A percentile compares a stretch with the other conserved stretches of the same genome.
Evolutionary conservation across 139 green algal genomes (phyloP).

Genomic region (Ostreobium quekettii): DNA sequence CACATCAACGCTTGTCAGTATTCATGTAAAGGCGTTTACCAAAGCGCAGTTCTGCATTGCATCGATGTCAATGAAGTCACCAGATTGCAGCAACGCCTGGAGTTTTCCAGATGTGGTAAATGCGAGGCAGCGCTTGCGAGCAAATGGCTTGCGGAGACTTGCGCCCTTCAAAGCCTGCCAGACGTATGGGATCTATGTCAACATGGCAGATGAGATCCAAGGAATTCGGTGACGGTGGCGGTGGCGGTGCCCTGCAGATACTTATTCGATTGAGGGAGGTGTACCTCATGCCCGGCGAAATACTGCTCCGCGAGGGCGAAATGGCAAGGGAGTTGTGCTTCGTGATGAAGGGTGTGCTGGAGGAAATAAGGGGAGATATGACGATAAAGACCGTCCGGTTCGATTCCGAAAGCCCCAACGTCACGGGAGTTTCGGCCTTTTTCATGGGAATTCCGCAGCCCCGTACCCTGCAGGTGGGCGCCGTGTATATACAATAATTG

Average conservation of each 20-base stretch:
- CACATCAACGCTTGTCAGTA: too few relatives aligned
- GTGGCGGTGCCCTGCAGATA: slow-evolving; percentile 20
- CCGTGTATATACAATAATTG: neutral
- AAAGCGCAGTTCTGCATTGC: too few relatives aligned
- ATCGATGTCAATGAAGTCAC: too few relatives aligned
- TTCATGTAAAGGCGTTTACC: too few relatives aligned
- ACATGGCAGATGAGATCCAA: too few relatives aligned
- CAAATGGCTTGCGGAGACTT: too few relatives aligned
- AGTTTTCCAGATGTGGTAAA: too few relatives aligned
- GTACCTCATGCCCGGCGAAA: slow-evolving; percentile 35
- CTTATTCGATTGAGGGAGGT: slow-evolving; percentile 24
- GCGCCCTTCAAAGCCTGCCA: too few relatives aligned
- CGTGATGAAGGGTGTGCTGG: slow-evolving; percentile 24
- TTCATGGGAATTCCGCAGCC: slow-evolving; percentile 35
- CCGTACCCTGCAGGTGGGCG: slow-evolving; percentile 16
- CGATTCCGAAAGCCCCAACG: slow-evolving; percentile 20
- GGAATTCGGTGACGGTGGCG: too few relatives aligned
- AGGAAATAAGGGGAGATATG: slow-evolving; percentile 18
- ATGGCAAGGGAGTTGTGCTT: slow-evolving; percentile 31
- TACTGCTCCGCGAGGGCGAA: slow-evolving; percentile 21
- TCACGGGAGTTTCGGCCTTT: slow-evolving; percentile 26
- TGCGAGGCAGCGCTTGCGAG: too few relatives aligned
- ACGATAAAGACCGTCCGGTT: slow-evolving; percentile 14
- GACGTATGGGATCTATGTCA: too few relatives aligned
- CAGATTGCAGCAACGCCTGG: too few relatives aligned